A percentile compares a stretch with the other conserved stretches of the same genome.
Evolutionary conservation across 306 rosid genomes (phyloP).

Genomic region (barrel medic (Medicago truncatula)): DNA sequence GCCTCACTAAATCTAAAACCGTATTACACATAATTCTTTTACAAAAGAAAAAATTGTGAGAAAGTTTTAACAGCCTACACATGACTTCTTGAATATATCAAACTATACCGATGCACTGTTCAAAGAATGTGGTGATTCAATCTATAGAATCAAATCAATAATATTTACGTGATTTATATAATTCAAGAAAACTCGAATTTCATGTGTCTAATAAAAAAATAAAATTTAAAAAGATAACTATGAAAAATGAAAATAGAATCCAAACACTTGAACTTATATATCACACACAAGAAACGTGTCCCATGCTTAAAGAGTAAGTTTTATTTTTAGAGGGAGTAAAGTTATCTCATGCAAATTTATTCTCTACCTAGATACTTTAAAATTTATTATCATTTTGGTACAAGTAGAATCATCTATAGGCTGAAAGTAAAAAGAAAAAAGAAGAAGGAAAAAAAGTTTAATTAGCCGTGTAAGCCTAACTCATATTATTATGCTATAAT

Average conservation of each 20-base stretch:
- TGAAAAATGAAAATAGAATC: too few species aligned
- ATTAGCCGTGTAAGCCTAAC: not conserved
- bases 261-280: not conserved
- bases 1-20: too few species aligned
- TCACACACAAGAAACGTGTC: not conserved
- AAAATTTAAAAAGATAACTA: too few species aligned
- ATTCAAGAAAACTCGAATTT: too few species aligned
- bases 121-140: not conserved
- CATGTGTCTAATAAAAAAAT: too few species aligned
- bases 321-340: too few species aligned
- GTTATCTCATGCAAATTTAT: constrained; percentile 13
- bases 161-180: too few species aligned
- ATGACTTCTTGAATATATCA: too few species aligned
- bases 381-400: not conserved
- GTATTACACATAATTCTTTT: too few species aligned
- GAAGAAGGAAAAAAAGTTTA: not conserved
- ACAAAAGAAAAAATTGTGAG: too few species aligned
- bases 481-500: not conserved
- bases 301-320: not conserved
- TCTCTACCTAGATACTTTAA: not conserved
- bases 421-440: constrained; percentile 1
- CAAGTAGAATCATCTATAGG: not conserved
- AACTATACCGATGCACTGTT: too few species aligned
- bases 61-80: too few species aligned
- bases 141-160: not conserved